Evolutionary conservation across 768 basidiomycete species (phyloP).

Genomic region (Rhodosporidiobolus odoratus): DNA sequence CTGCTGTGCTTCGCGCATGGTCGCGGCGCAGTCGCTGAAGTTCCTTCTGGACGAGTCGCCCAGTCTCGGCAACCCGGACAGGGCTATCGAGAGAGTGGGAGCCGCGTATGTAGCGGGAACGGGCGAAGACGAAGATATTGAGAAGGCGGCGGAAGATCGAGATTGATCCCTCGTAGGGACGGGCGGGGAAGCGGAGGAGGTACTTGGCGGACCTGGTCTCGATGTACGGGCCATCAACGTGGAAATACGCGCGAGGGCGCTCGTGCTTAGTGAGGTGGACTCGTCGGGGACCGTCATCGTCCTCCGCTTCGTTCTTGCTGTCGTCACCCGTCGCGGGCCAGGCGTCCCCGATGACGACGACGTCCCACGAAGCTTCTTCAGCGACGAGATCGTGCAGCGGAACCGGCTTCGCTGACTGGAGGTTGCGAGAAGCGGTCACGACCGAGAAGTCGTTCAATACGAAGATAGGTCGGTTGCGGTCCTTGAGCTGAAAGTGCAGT

Average conservation of each 20-base stretch:
- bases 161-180: not conserved
- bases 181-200: not conserved
- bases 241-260: not conserved
- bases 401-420: too few species aligned
- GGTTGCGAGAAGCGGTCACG: too few species aligned
- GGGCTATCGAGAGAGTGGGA: not conserved
- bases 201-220: not conserved
- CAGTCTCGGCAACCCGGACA: not conserved
- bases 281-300: not conserved
- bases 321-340: too few species aligned
- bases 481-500: too few species aligned
- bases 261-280: not conserved
- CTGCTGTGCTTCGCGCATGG: too few species aligned
- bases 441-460: too few species aligned
- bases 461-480: too few species aligned
- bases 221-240: not conserved
- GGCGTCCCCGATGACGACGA: too few species aligned
- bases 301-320: too few species aligned
- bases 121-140: not conserved
- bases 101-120: not conserved
- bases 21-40: not conserved
- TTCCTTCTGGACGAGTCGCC: not conserved
- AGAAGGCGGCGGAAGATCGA: not conserved
- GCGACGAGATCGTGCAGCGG: too few species aligned
- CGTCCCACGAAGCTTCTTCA: too few species aligned